These are phyloP conservation scores for Penicillium riverlandense DNA, from an alignment of 495 filamentous ascomycete genomes.

Conservation along the genomic window DNA sequence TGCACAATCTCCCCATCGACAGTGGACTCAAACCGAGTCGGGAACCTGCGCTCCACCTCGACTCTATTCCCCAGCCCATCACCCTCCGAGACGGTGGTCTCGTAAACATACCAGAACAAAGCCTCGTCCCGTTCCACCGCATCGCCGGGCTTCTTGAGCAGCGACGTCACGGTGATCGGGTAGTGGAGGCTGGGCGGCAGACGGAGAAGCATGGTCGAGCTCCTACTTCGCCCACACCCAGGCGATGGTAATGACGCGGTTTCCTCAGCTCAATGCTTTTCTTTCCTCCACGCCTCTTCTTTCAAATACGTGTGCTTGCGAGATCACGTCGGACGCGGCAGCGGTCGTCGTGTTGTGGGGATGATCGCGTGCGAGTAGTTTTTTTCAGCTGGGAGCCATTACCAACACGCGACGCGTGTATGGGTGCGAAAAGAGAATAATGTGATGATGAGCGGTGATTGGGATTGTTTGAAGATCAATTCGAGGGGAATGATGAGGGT, in stretches of 20 bases:
- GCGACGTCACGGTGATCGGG: slow-evolving; percentile 86
- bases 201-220: slow-evolving; percentile 42
- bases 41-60: slow-evolving; percentile 63
- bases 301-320: neutral
- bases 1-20: slow-evolving; percentile 66
- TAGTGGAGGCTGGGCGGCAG: slow-evolving; percentile 64
- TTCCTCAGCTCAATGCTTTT: slow-evolving; percentile 1
- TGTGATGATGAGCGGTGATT: neutral
- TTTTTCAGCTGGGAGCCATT: slow-evolving; percentile 26
- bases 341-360: slow-evolving; percentile 4
- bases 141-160: slow-evolving; percentile 71
- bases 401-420: slow-evolving; percentile 22
- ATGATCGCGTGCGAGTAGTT: slow-evolving; percentile 19
- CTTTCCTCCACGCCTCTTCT: neutral
- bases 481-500: neutral
- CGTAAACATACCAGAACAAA: slow-evolving; percentile 79
- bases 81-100: slow-evolving; percentile 66
- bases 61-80: slow-evolving; percentile 58
- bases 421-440: neutral
- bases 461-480: no score
- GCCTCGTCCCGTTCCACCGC: slow-evolving; percentile 65
- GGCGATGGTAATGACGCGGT: neutral
- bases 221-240: slow-evolving; percentile 11
- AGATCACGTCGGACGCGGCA: slow-evolving; percentile 1
- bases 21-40: slow-evolving; percentile 72